Conservation (phyloP, 768 basidiomycete species). For the Calocera cornea region DNA sequence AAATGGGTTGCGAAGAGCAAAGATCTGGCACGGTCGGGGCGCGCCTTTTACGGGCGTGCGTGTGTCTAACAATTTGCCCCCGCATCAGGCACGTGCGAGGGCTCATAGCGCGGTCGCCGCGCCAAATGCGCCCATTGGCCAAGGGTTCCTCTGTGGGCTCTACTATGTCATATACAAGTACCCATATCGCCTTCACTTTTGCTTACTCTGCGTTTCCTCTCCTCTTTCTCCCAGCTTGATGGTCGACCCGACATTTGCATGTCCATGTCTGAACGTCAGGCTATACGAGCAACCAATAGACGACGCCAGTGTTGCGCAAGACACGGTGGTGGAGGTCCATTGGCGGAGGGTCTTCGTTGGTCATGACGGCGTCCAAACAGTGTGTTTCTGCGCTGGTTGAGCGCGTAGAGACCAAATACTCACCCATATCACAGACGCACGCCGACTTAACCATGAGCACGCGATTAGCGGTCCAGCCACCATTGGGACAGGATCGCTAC, state of each 20-base stretch:
- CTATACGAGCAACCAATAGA: background rate
- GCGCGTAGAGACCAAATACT: background rate
- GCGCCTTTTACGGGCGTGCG: no score
- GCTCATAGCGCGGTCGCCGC: background rate
- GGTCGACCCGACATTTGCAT: background rate
- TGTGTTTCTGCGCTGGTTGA: background rate
- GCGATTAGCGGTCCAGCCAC: background rate
- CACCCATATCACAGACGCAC: background rate
- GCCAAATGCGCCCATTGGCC: background rate
- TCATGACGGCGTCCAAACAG: background rate
- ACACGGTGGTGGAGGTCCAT: background rate
- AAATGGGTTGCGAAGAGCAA: no score
- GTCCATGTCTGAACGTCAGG: background rate
- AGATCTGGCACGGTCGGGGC: no score
- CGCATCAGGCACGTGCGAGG: background rate
- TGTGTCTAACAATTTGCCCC: background rate
- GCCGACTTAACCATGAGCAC: background rate
- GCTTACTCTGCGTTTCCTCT: background rate
- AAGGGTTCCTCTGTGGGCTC: background rate
- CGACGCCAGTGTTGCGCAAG: background rate
- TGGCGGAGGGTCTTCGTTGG: background rate
- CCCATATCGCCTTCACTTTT: background rate
- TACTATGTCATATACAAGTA: background rate
- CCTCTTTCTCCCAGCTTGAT: background rate
- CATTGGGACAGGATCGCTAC: background rate